Evolutionary conservation across 805 yeast species (phyloP).

Genomic region (Huiozyma naganishii): DNA sequence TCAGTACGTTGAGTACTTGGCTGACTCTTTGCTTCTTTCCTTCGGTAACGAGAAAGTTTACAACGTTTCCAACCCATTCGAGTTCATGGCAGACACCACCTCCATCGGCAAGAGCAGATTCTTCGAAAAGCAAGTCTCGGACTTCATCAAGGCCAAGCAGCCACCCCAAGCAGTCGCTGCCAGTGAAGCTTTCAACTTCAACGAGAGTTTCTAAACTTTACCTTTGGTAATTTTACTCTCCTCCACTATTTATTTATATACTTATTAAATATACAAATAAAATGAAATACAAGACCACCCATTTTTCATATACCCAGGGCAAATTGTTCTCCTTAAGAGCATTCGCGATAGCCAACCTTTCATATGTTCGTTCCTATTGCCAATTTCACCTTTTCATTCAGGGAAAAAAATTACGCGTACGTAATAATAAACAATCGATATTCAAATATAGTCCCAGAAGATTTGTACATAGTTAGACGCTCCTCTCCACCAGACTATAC

Average conservation of each 20-base stretch:
- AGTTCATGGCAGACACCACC: conserved; percentile 95
- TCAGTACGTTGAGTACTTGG: conserved; percentile 93
- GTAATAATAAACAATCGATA: too few species aligned
- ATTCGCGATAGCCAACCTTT: too few species aligned
- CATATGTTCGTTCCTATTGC: too few species aligned
- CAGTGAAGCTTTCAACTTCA: conserved; percentile 57
- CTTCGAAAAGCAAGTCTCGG: conserved; percentile 96
- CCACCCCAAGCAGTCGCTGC: conserved; percentile 37
- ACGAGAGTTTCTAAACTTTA: conserved; percentile 71
- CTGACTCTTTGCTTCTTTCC: conserved; percentile 84
- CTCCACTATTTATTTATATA: not conserved
- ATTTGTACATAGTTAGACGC: too few species aligned
- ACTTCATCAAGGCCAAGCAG: conserved; percentile 93
- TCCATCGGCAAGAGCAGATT: conserved; percentile 96
- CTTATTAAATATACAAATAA: not conserved
- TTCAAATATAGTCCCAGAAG: too few species aligned
- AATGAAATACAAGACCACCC: not conserved
- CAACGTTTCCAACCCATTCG: conserved; percentile 88
- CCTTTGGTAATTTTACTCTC: not conserved
- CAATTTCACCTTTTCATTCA: too few species aligned
- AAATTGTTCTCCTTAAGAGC: not conserved
- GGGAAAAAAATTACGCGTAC: too few species aligned
- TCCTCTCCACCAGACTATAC: too few species aligned
- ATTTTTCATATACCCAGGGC: too few species aligned
- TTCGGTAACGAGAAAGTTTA: conserved; percentile 82